Base-by-base conservation (phyloP, 805 yeast species). In the Saccharomyces cerevisiae region DNA sequence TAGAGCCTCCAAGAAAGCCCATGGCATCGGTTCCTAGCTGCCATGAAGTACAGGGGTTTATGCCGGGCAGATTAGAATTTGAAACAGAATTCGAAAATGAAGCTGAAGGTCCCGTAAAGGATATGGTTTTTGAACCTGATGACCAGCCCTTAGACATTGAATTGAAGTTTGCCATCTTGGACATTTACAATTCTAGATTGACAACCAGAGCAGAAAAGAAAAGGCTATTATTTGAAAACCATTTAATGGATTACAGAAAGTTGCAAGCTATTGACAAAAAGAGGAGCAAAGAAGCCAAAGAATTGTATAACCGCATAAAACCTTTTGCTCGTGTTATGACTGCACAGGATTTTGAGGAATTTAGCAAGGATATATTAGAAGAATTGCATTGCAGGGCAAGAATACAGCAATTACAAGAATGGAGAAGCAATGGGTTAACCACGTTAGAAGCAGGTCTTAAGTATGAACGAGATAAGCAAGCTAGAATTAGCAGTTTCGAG, bases 31-130 rank as follows among this genome's bases (percentile, higher is more conserved):
- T 87, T 6, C 99, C 99, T 0, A 79, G 94, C 54, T 91, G 98
- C 73, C 97, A 95, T 66, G 98, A 95, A 64, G 82, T 94, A 57
- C 98, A 94, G 69, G 97, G 97, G 2, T 94, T 84, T 68, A 94
- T 94, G 99, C 99, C 99, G 43, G 99, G 98, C 47, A 82, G 99
- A 65, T 75, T 94, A 57, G 99, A 94, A 70, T 94, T 94, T 69
- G 99, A 94, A 64, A 89, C 85, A 55, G 99, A 94, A 69, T 90
- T 87, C 43, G 99, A 94, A 68, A 94, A 94, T 64, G 99, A 94
- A 53, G 98, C 99, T 0, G 99, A 94, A 70, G 77, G 85, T 53
- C 84, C 94, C 0, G 89, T 94, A 21, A 94, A 94, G 66, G 99
- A 94, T 68, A 89, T 94, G 96, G 80, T 85, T 1, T 94, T 95